Base-by-base conservation (phyloP, 768 basidiomycete genomes). In the Dioszegia crocea region DNA sequence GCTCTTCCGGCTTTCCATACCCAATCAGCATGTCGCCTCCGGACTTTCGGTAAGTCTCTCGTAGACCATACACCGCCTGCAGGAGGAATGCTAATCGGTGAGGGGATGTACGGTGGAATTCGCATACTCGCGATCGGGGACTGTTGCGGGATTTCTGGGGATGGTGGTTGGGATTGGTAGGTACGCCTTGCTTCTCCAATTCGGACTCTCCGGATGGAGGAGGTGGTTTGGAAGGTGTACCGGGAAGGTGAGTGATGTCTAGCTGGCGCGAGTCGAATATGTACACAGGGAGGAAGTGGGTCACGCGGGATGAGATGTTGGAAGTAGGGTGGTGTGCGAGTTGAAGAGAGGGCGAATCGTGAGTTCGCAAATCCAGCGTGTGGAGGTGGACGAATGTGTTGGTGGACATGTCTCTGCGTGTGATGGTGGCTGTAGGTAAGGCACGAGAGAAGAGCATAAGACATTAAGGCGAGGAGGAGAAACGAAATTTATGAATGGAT, bases 261-360 rank as follows among this genome's bases (percentile, higher is more conserved):
- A 80, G 56, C 49, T 75, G 71, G 8, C 78, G 72, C 31, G 78
- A 76, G 54, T 80, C 77, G 41, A 80, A 78, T 21, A 80, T 78
- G 64, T 75, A 80, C 44, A 80, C 48, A 0, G 80, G 80, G 3
- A 81, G 65, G 61, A 79, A 76, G 52, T 79, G 76, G 16, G 77
- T 78, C 38, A 77, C 62, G 24, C 67, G 61, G 19, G 65, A 62
- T 16, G 63, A 41, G n/a, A 61, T 23, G 49, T 59, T 60, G 11
- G 67, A 66, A 4, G 64, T 54, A 4, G 66, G 59, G 47, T 61
- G 46, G 48, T 76, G 72, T 0, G 72, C 59, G 16, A 66, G 45
- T 26, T 66, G 55, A 6, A 76, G 64, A 1, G 66, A 70, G 3
- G 70, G 74, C 4, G 67, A 69, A 39, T 76, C 74, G 52, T 71